phyloP scores from a whole-genome alignment of 176 grass and related monocot genomes.

The Puya raimondii region DNA sequence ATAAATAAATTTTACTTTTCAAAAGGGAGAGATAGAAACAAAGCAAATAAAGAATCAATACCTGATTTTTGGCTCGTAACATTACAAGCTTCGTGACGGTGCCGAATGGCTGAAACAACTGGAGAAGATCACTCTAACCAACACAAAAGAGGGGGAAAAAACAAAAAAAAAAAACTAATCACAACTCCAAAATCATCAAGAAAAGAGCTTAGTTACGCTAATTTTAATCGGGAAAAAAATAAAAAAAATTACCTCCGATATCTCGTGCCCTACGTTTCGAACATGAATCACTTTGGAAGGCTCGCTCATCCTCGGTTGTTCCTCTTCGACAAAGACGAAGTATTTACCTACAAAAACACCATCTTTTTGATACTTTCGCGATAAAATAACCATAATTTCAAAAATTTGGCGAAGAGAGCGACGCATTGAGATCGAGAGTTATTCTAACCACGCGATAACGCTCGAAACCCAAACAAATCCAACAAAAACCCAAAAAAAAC shows the following conservation, averaged over 20 bases:
- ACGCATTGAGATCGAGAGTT: neutral
- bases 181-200: neutral
- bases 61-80: conserved; percentile 94
- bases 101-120: conserved; percentile 89
- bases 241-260: conserved; percentile 53
- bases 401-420: neutral
- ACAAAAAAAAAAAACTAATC: neutral
- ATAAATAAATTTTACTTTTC: neutral
- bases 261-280: conserved; percentile 91
- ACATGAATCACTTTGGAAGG: conserved; percentile 97
- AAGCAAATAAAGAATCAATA: neutral
- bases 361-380: neutral
- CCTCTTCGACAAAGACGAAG: neutral
- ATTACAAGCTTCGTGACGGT: conserved; percentile 64
- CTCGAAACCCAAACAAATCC: conserved; percentile 5
- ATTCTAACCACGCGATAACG: neutral
- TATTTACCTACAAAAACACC: neutral
- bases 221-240: conserved; percentile 3
- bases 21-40: conserved; percentile 2
- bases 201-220: neutral
- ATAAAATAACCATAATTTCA: neutral
- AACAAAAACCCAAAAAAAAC: neutral
- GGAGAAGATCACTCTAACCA: conserved; percentile 67
- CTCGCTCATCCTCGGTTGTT: conserved; percentile 60
- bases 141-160: neutral